Evolutionary conservation across 2,329 filamentous ascomycete genomes (phyloP).

Genomic region (Cercospora sojina): DNA sequence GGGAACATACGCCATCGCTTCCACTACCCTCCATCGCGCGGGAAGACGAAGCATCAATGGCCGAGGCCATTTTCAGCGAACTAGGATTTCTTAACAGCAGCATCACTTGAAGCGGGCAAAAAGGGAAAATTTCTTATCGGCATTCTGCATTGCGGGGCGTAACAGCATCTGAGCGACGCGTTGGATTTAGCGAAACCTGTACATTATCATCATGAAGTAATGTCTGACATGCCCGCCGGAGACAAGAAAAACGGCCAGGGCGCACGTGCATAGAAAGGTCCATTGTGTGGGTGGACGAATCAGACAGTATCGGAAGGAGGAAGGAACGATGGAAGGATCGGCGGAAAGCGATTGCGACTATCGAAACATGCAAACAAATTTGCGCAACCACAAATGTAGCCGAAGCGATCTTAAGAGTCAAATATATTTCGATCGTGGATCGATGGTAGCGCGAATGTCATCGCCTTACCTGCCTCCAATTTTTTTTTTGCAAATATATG

Average conservation of each 20-base stretch:
- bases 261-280: background rate
- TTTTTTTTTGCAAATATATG: background rate
- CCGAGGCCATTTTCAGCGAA: constrained; percentile 35
- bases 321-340: background rate
- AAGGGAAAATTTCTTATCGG: background rate
- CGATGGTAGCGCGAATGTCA: background rate
- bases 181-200: background rate
- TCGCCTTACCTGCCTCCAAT: background rate
- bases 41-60: constrained; percentile 24
- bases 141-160: background rate
- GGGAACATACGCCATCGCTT: constrained; percentile 1
- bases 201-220: background rate
- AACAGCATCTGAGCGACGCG: background rate
- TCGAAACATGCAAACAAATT: background rate
- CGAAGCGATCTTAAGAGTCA: background rate
- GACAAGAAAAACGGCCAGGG: background rate
- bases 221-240: background rate
- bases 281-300: background rate
- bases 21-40: background rate
- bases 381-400: background rate
- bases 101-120: constrained; percentile 19
- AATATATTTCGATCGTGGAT: background rate
- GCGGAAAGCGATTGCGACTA: background rate
- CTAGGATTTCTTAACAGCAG: constrained; percentile 34
- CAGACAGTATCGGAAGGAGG: background rate